A percentile compares a stretch with the other conserved stretches of the same genome.
Evolutionary conservation across 129 eudicot genomes (phyloP).

Genomic region (Flaveria linearis): DNA sequence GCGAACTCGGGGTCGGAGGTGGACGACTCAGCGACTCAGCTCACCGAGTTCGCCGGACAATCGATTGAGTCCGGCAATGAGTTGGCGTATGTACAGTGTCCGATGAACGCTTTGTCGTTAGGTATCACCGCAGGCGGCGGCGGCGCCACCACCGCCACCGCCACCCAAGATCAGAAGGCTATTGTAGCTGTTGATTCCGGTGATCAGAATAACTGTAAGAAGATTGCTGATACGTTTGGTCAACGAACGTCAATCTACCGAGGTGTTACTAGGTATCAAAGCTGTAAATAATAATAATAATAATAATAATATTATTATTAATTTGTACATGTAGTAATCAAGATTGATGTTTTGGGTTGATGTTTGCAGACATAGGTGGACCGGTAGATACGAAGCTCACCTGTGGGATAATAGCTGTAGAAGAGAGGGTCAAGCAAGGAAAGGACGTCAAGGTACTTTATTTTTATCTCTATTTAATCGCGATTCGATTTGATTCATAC

Average conservation of each 20-base stretch:
- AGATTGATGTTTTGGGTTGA: conserved; percentile 17
- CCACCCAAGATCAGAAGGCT: conserved; percentile 34
- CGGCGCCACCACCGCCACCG: neutral
- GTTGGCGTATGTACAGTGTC: conserved; percentile 54
- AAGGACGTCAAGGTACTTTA: conserved; percentile 96
- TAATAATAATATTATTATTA: too few species aligned
- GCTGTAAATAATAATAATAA: too few species aligned
- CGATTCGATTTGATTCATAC: too few species aligned
- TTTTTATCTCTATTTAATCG: too few species aligned
- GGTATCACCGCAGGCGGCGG: conserved; percentile 31
- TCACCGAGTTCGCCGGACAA: conserved; percentile 50
- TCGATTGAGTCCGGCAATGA: conserved; percentile 65
- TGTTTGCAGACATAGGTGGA: conserved; percentile 92
- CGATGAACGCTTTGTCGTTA: conserved; percentile 53
- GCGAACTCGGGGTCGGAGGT: conserved; percentile 96
- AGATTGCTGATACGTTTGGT: conserved; percentile 82
- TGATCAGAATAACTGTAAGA: conserved; percentile 49
- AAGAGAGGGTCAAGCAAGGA: conserved; percentile 98
- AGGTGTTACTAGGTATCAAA: conserved; percentile 81
- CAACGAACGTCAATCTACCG: conserved; percentile 95
- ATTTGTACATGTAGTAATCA: too few species aligned
- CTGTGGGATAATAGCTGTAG: conserved; percentile 99
- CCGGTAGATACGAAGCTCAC: conserved; percentile 99
- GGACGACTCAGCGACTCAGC: conserved; percentile 68
- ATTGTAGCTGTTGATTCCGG: conserved; percentile 52